A percentile compares a stretch with the other conserved stretches of the same genome.
Conservation (phyloP, 2,329 filamentous ascomycete genomes). For the Beauveria asiatica region DNA sequence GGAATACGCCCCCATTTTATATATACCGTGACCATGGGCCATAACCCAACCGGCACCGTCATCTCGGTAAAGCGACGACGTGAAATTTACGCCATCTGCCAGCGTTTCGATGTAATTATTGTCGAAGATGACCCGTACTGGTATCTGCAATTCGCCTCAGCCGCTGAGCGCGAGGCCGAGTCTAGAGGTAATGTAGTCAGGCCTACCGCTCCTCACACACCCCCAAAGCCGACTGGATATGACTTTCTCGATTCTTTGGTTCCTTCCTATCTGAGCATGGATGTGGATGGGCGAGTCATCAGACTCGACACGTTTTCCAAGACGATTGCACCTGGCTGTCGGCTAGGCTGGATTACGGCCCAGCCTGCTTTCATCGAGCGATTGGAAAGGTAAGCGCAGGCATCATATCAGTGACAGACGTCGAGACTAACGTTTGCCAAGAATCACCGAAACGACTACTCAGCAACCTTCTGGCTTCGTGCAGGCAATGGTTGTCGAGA, state of each 20-base stretch:
- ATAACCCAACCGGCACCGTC: constrained; percentile 77
- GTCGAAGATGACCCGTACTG: constrained; percentile 94
- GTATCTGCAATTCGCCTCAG: constrained; percentile 83
- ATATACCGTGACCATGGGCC: constrained; percentile 81
- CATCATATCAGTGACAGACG: too few relatives aligned
- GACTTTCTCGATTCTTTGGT: constrained; percentile 74
- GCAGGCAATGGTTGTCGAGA: constrained; percentile 70
- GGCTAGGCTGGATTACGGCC: constrained; percentile 83
- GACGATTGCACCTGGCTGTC: constrained; percentile 80
- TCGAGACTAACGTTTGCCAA: constrained; percentile 24
- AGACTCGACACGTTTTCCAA: constrained; percentile 93
- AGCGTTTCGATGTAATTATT: constrained; percentile 81
- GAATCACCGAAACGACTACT: constrained; percentile 69
- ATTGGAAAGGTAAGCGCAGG: constrained; percentile 33
- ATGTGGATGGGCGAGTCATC: constrained; percentile 78
- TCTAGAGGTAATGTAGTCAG: constrained; percentile 28
- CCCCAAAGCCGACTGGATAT: constrained; percentile 49
- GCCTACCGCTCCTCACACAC: constrained; percentile 21
- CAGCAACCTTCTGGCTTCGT: constrained; percentile 86
- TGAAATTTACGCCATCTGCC: constrained; percentile 72
- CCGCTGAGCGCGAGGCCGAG: constrained; percentile 43
- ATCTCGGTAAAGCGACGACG: constrained; percentile 65
- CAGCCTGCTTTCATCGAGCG: constrained; percentile 72
- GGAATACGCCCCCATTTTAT: constrained; percentile 75
- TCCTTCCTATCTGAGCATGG: constrained; percentile 73